Evolutionary conservation across 169 alveolate genomes (phyloP).

Genomic region (Plasmodium coatneyi): DNA sequence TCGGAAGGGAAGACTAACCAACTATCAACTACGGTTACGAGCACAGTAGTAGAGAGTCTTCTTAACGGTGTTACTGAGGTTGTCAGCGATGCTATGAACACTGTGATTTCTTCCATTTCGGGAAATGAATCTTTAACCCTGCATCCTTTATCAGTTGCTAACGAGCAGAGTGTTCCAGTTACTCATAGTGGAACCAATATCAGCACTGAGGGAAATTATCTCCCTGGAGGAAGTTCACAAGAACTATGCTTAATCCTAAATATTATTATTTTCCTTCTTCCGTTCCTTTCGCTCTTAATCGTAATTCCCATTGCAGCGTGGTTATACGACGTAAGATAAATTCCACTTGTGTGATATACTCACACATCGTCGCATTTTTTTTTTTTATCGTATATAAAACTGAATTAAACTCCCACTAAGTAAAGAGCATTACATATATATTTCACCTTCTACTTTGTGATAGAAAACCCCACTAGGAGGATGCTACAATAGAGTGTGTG

Average conservation of each 20-base stretch:
- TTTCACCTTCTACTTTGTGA: neutral
- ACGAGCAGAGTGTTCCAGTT: neutral
- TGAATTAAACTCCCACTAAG: neutral
- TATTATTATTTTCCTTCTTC: neutral
- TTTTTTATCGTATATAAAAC: neutral
- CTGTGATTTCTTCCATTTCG: neutral
- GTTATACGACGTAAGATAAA: neutral
- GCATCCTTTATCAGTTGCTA: neutral
- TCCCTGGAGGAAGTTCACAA: neutral
- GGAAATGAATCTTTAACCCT: neutral
- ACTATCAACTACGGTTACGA: neutral
- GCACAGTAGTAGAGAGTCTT: neutral
- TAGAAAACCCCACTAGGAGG: neutral
- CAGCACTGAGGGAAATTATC: neutral
- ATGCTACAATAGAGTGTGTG: neutral
- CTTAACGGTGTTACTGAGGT: neutral
- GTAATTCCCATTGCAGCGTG: neutral
- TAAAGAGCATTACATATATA: neutral
- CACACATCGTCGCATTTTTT: neutral
- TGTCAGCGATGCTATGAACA: neutral
- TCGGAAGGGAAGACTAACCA: neutral
- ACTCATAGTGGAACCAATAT: neutral
- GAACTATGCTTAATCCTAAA: neutral
- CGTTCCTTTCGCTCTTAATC: neutral
- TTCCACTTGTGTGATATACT: neutral